These are phyloP conservation scores for Gymnopilus dilepis DNA, from an alignment of 768 basidiomycete genomes.

Conservation along the genomic window DNA sequence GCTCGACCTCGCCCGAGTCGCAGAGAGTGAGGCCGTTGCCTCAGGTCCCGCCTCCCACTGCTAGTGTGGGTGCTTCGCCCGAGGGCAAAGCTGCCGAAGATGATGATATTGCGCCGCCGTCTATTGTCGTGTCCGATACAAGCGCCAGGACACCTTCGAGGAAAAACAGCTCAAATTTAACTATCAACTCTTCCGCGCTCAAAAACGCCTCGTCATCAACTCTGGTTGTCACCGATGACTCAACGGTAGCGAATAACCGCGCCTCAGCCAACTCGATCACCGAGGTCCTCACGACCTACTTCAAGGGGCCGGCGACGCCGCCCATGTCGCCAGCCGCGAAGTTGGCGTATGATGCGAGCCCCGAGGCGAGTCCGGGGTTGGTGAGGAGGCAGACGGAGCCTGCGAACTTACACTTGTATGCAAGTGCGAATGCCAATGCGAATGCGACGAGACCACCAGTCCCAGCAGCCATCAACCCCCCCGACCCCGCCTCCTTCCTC, in stretches of 20 bases:
- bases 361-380: slow-evolving; percentile 20
- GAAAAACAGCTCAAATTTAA: too few relatives aligned
- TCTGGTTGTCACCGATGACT: slow-evolving; percentile 3
- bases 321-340: slow-evolving; percentile 24
- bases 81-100: background rate
- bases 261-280: slow-evolving; percentile 17
- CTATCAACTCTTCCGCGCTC: slow-evolving; percentile 13
- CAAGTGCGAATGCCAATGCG: background rate
- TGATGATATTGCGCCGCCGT: background rate
- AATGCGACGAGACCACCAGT: too few relatives aligned
- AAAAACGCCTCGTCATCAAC: background rate
- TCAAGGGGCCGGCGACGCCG: background rate
- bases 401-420: too few relatives aligned
- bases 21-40: background rate
- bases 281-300: slow-evolving; percentile 23
- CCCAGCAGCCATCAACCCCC: slow-evolving; percentile 13
- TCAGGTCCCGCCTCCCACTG: background rate
- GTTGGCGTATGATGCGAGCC: slow-evolving; percentile 27
- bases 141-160: too few relatives aligned
- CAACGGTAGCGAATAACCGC: slow-evolving; percentile 9
- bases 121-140: background rate
- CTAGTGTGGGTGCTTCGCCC: too few relatives aligned
- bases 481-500: slow-evolving; percentile 26
- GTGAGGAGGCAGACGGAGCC: too few relatives aligned
- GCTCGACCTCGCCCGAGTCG: background rate